Evolutionary conservation across 2,329 filamentous ascomycete species (phyloP), one percentile per base, ranked within the genome.

Genomic region (Didymella lethalis): DNA sequence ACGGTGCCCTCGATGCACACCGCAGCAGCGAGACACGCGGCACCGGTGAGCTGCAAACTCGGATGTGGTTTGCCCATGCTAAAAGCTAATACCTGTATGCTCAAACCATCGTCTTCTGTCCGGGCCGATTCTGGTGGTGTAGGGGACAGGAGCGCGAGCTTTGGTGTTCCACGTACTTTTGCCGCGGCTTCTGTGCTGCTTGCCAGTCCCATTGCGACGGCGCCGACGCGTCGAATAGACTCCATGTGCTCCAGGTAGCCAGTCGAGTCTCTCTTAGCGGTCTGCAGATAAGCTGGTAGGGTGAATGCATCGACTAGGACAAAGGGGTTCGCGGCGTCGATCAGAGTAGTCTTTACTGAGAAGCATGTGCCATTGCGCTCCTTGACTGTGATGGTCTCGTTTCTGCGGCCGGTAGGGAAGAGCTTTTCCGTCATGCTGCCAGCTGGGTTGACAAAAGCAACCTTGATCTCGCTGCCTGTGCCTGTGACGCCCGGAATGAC

Each of bases 271-370:
- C 77, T 75, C 12, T 48, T 58, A 10, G 55, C 56, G 10, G 48
- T 47, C 14, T 84, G 81, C 10, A 88, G 80, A 18, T 79, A 76
- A 18, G 83, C 77, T 0, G 87, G 86, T 0, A 82, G 78, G 32
- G 87, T 77, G 7, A 77, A 76, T 4, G 80, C 78, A n/a, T 80
- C 71, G 0, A 90, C 77, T 63, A 90, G 88, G 5, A 87, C 80
- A 49, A 86, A 86, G 0, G 87, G 88, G 64, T 89, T 90, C 1
- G 83, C 84, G 0, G 85, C 85, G 61, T 90, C 88, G 2, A 88
- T 81, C 25, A 87, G 82, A 1, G 85, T 88, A 0, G 80, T 83
- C 4, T 70, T 63, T 0, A 86, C 69, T 0, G 76, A 78, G 28
- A 81, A 78, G 20, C 23, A 45, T 4, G 54, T 44, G 3, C 55